A percentile compares a stretch with the other conserved stretches of the same genome.
These are phyloP conservation scores for Neonectria coccinea DNA, from an alignment of 2,329 filamentous ascomycete species.

Conservation along the genomic window DNA sequence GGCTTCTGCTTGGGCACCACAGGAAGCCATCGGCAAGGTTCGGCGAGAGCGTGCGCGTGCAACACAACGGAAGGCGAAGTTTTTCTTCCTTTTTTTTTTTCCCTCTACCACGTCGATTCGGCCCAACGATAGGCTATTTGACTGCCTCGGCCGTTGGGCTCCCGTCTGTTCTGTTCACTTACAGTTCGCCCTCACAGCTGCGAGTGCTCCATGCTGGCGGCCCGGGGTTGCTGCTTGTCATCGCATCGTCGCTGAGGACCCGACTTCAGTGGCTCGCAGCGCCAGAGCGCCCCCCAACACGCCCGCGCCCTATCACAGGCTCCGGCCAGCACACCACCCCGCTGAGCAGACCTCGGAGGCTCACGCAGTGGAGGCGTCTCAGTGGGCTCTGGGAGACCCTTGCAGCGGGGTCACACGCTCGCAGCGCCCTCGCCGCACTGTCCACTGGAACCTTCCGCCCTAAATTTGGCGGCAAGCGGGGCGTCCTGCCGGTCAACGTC, in stretches of 20 bases:
- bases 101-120: constrained; percentile 1
- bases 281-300: background rate
- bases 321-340: constrained; percentile 37
- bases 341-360: constrained; percentile 1
- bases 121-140: constrained; percentile 1
- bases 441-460: constrained; percentile 34
- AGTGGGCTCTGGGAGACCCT: constrained; percentile 21
- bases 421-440: background rate
- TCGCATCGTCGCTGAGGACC: background rate
- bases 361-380: constrained; percentile 2
- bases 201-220: background rate
- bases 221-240: constrained; percentile 16
- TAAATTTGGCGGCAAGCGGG: constrained; percentile 40
- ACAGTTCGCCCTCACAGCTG: constrained; percentile 10
- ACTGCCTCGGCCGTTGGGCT: constrained; percentile 11
- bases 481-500: constrained; percentile 42
- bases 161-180: background rate
- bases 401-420: constrained; percentile 41
- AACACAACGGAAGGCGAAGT: background rate
- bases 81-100: background rate
- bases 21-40: constrained; percentile 21
- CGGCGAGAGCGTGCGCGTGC: background rate
- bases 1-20: constrained; percentile 39
- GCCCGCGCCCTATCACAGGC: constrained; percentile 35
- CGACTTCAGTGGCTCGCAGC: constrained; percentile 1